Conservation (phyloP, 768 basidiomycete species). For the Coprinopsis cinerea region DNA sequence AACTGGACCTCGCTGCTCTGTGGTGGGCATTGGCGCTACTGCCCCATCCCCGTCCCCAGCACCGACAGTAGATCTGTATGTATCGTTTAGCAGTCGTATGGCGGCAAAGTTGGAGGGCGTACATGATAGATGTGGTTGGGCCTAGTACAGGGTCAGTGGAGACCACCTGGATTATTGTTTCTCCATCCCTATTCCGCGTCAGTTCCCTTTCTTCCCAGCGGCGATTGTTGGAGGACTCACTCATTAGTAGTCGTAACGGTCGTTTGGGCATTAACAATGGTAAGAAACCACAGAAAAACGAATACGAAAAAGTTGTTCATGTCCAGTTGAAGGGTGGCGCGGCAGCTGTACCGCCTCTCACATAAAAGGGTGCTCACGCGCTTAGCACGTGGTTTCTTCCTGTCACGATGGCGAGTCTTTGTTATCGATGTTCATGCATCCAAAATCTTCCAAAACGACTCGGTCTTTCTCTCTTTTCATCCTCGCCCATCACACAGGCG, state of each 20-base stretch:
- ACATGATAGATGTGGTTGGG: slow-evolving; percentile 41
- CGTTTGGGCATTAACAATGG: slow-evolving; percentile 37
- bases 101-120: slow-evolving; percentile 7
- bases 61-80: slow-evolving; percentile 12
- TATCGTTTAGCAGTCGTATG: slow-evolving; percentile 18
- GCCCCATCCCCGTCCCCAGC: slow-evolving; percentile 9
- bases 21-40: slow-evolving; percentile 20
- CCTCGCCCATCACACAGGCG: slow-evolving; percentile 28
- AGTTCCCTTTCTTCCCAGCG: neutral
- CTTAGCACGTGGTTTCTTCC: slow-evolving; percentile 7
- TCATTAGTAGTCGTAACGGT: slow-evolving; percentile 34
- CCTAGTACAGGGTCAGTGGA: slow-evolving; percentile 35
- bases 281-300: slow-evolving; percentile 16
- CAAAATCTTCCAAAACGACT: slow-evolving; percentile 15
- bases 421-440: slow-evolving; percentile 20
- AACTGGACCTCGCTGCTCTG: slow-evolving; percentile 42
- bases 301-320: slow-evolving; percentile 12
- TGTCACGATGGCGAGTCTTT: slow-evolving; percentile 18
- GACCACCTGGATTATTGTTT: slow-evolving; percentile 45
- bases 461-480: slow-evolving; percentile 24
- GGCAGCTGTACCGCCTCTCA: neutral
- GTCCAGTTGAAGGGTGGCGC: slow-evolving; percentile 5
- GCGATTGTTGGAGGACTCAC: slow-evolving; percentile 29
- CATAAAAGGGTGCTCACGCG: neutral
- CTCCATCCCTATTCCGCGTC: slow-evolving; percentile 31